Conservation (phyloP, 2,329 filamentous ascomycete genomes). For the Emmonsia crescens region DNA sequence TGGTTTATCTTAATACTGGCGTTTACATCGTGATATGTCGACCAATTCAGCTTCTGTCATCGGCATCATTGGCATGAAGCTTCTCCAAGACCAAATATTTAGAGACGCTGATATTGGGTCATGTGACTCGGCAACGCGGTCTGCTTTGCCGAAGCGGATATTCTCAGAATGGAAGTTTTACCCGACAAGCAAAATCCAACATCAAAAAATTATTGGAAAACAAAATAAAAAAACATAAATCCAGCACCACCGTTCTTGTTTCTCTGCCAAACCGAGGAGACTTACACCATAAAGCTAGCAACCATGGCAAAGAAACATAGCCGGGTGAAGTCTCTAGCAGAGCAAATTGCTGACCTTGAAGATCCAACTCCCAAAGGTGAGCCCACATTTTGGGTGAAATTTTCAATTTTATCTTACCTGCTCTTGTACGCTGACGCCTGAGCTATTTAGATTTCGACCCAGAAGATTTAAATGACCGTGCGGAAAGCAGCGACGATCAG, state of each 20-base stretch:
- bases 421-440: constrained; percentile 1
- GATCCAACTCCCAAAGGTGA: constrained; percentile 53
- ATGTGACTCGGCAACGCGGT: constrained; percentile 3
- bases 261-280: constrained; percentile 6
- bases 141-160: background rate
- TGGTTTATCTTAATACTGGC: background rate
- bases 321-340: constrained; percentile 41
- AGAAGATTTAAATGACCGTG: constrained; percentile 53
- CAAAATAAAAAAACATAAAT: constrained; percentile 16
- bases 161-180: constrained; percentile 8
- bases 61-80: background rate
- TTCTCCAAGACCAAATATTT: background rate
- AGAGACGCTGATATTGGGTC: background rate
- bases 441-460: constrained; percentile 65
- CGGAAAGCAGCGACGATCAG: constrained; percentile 45
- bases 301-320: constrained; percentile 40
- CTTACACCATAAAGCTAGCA: background rate
- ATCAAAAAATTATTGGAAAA: constrained; percentile 6
- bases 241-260: background rate
- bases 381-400: constrained; percentile 7
- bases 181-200: constrained; percentile 1
- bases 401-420: constrained; percentile 2
- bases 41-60: constrained; percentile 8
- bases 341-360: constrained; percentile 52
- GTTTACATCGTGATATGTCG: background rate